Evolutionary conservation across 2,329 filamentous ascomycete species (phyloP), one percentile per base, ranked within the genome.

Genomic region (Verticillium isaacii): DNA sequence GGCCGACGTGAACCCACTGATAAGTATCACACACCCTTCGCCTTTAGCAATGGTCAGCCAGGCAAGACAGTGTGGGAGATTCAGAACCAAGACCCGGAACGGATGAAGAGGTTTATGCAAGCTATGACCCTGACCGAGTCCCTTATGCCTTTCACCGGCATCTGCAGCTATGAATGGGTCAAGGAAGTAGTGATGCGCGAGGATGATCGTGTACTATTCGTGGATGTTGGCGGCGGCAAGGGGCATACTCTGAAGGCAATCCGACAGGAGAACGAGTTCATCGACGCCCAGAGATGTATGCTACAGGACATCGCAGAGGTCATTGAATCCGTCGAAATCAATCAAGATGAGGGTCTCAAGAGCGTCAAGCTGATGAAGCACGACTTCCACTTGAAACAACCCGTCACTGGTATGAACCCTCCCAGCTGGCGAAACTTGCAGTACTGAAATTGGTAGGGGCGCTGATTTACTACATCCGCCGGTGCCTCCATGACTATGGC

Each of bases 401-500:
- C 64, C 0, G 54, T 70, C 2, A 63, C 65, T 23, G 63, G 64
- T 57, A 58, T 58, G 37, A 12, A 19, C 37, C 37, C 7, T 41
- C n/a, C 6, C 37, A 32, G 12, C 36, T 15, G 60, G 64, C 36
- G 39, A 37, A 29, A 55, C 54, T 54, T n/a, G 23, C 17, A 41
- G 50, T 62, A 34, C 61, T 41, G 29, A 17, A 56, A 25, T 3
- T 25, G 14, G 58, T 15, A 75, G 74, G 71, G 5, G 75, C 76
- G 17, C 61, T 72, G 29, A 64, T 75, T 14, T 78, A 78, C 66
- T 73, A 69, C 66, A 73, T 74, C 60, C 70, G 69, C 58, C 71
- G 73, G 7, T 73, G 72, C 54, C 69, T 78, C 1, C 76, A 78
- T 61, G 72, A 78, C 60, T 78, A 75, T 61, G 64, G 70, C 25